Base-by-base conservation (phyloP, 2,329 filamentous ascomycete species). In the Anisogramma anomala region DNA sequence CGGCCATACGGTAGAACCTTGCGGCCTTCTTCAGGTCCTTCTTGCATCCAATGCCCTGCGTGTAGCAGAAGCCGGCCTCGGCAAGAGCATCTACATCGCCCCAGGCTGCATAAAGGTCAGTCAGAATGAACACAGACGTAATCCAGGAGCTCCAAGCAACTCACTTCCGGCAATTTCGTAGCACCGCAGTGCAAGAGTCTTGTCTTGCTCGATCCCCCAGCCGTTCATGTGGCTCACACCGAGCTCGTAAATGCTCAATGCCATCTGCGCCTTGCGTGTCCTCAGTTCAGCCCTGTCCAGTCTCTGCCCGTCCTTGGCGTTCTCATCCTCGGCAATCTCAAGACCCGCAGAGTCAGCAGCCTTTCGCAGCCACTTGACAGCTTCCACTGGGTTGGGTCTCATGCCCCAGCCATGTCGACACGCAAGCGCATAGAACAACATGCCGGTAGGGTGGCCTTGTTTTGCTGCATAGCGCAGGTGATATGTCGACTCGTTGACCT, bases 331-430 rank as follows among this genome's bases (percentile, higher is more conserved):
- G 4, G 84, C 82, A 48, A 93, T 81, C 57, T 94, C 87, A 20
- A 86, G 65, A 42, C 82, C 80, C 3, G 85, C 85, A 40, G 74
- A 80, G 54, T 95, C 85, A 7, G 91, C 87, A 3, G 91, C 91
- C 57, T 88, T 91, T 33, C 86, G 79, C 42, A 98, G 67, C 91
- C 91, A 98, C 52, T 82, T 74, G 0, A 96, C 84, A 6, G 86
- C 91, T 61, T 98, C 91, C 35, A 73, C 73, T 55, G 86, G 86
- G 58, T 94, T 95, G 6, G 86, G 76, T 8, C 88, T 80, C 85
- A 96, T 95, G 14, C 91, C 91, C 91, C 91, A 98, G 36, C 91
- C 91, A 57, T 98, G 91, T 36, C 91, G 77, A 56, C 89, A 96
- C 9, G 91, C 91, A 26, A 98, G 71, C 4, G 89, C 91, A 59